Evolutionary conservation across 345 rosid genomes (phyloP).

Genomic region (Dipteronia dyeriana): DNA sequence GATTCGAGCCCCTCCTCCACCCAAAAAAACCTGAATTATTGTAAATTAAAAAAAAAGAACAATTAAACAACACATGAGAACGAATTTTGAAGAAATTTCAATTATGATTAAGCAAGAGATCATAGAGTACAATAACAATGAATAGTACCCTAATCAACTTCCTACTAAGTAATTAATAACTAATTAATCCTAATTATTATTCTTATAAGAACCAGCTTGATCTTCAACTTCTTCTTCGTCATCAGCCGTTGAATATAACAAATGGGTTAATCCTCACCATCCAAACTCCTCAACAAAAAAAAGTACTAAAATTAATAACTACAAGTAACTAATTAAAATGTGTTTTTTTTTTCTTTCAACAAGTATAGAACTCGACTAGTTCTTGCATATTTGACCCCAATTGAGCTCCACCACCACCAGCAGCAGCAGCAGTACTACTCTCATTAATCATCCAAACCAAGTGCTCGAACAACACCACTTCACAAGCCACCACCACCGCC

Average conservation of each 20-base stretch:
- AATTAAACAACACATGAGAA: no score
- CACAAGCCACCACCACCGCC: slow-evolving; percentile 62
- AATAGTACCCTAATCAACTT: neutral
- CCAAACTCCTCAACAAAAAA: neutral
- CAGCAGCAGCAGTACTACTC: slow-evolving; percentile 10
- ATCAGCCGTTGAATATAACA: slow-evolving; percentile 12
- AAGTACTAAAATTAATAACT: neutral
- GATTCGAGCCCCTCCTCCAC: no score
- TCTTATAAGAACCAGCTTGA: neutral
- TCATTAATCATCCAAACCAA: slow-evolving; percentile 86
- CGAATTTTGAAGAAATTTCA: neutral
- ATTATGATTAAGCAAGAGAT: neutral
- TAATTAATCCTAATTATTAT: neutral
- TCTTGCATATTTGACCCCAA: slow-evolving; percentile 66
- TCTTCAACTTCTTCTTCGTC: neutral
- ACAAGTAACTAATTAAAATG: neutral
- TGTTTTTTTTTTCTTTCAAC: slow-evolving; percentile 22
- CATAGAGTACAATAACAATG: neutral
- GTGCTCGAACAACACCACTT: slow-evolving; percentile 92
- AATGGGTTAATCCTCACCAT: slow-evolving; percentile 27
- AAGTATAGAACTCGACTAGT: slow-evolving; percentile 70
- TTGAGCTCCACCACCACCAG: slow-evolving; percentile 35
- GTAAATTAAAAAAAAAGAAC: no score
- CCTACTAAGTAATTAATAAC: neutral
- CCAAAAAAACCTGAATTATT: no score